Evolutionary conservation across 2,329 filamentous ascomycete species (phyloP).

Genomic region (Colletotrichum sp.): DNA sequence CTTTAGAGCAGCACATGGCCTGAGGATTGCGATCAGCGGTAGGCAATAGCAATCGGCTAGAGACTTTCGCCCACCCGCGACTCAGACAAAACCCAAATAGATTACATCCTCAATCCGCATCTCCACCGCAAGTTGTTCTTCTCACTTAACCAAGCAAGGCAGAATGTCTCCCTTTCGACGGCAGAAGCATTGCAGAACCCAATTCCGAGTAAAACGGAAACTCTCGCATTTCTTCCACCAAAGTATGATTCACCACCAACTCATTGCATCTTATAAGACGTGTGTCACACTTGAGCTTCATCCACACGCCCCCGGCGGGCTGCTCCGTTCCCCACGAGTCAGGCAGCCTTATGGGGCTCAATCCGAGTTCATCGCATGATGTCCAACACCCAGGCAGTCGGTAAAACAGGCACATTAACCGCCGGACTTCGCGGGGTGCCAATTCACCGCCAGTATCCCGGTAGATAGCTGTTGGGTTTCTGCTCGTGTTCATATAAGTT

Average conservation of each 20-base stretch:
- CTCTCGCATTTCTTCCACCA: neutral
- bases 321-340: neutral
- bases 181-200: neutral
- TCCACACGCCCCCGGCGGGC: neutral
- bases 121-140: neutral
- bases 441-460: neutral
- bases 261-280: neutral
- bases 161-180: neutral
- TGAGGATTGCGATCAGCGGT: neutral
- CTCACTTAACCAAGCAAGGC: rapidly evolving
- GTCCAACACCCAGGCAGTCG: neutral
- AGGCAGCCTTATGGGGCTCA: neutral
- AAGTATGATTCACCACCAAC: neutral
- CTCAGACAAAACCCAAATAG: neutral
- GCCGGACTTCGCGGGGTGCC: neutral
- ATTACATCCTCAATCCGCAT: neutral
- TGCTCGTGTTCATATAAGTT: neutral
- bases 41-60: neutral
- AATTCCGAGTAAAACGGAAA: neutral
- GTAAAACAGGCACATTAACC: neutral
- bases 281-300: neutral
- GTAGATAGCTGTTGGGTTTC: neutral
- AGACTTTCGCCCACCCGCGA: rapidly evolving
- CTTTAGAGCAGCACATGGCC: no score
- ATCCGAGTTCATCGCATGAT: neutral